phyloP scores from a whole-genome alignment of 2,329 filamentous ascomycete species.

The Rutstroemia sp. region DNA sequence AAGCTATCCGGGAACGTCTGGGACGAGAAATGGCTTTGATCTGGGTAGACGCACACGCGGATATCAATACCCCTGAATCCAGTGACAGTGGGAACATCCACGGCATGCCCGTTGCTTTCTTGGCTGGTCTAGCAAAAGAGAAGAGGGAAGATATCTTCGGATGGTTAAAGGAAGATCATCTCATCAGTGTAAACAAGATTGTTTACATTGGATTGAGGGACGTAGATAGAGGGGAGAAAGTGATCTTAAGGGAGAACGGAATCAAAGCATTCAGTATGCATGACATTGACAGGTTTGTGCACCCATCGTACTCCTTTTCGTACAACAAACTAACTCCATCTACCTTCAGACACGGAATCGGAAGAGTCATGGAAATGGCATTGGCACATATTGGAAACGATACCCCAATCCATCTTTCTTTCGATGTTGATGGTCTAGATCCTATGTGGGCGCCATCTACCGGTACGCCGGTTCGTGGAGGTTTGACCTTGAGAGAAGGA shows the following conservation, averaged over 20 bases:
- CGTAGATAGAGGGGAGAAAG: conserved; percentile 90
- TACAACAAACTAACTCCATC: neutral
- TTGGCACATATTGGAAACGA: conserved; percentile 89
- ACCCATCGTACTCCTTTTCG: neutral
- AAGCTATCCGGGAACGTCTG: conserved; percentile 77
- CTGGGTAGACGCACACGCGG: conserved; percentile 97
- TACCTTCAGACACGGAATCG: conserved; percentile 70
- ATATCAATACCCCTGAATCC: conserved; percentile 94
- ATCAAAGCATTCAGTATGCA: conserved; percentile 99
- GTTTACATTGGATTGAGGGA: conserved; percentile 96
- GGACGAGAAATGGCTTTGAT: conserved; percentile 84
- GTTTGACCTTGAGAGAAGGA: conserved; percentile 86
- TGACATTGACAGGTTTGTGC: conserved; percentile 75
- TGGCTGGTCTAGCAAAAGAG: conserved; percentile 76
- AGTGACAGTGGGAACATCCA: conserved; percentile 91
- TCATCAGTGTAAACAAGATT: conserved; percentile 68
- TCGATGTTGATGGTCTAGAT: conserved; percentile 94
- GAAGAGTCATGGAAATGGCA: conserved; percentile 96
- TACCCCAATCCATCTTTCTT: conserved; percentile 93
- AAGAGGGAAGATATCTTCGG: conserved; percentile 76
- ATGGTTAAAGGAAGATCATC: conserved; percentile 72
- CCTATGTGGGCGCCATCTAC: conserved; percentile 95
- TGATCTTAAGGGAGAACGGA: conserved; percentile 76
- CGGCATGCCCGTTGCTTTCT: conserved; percentile 93
- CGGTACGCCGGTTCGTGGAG: conserved; percentile 88